Percentiles rank a stretch among this genome's conserved stretches.
These are phyloP conservation scores for Ceratocystis ficicola DNA, from an alignment of 2,329 filamentous ascomycete genomes.

Conservation along the genomic window DNA sequence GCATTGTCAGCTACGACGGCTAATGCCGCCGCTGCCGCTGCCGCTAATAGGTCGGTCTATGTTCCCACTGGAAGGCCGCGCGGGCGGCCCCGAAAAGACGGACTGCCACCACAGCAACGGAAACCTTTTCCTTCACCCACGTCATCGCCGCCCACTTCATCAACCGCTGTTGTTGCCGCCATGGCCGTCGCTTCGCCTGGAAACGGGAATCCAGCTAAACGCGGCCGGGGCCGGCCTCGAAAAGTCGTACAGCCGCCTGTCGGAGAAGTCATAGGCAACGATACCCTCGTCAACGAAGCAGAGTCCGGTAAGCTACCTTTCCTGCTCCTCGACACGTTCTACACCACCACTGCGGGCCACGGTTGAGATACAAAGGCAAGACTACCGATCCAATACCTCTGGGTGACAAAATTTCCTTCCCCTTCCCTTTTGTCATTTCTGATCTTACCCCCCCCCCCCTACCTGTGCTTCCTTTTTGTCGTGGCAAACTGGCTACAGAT, in stretches of 20 bases:
- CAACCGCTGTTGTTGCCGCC: slow-evolving; percentile 6
- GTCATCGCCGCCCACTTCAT: not conserved
- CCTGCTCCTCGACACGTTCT: slow-evolving; percentile 8
- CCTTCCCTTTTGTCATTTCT: not conserved
- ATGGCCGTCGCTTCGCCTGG: slow-evolving; percentile 11
- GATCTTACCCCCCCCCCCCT: not conserved
- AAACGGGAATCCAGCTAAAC: slow-evolving; percentile 21
- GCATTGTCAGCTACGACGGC: too few relatives aligned
- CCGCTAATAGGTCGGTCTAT: slow-evolving; percentile 28
- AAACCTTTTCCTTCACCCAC: not conserved
- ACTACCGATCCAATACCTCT: not conserved
- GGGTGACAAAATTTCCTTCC: not conserved
- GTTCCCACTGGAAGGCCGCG: slow-evolving; percentile 36
- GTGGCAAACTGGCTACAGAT: not conserved
- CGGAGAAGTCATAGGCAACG: slow-evolving; percentile 22
- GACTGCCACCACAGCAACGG: slow-evolving; percentile 18
- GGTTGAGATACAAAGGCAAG: slow-evolving; percentile 8
- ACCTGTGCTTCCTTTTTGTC: not conserved
- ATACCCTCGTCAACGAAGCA: slow-evolving; percentile 7
- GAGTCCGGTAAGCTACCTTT: slow-evolving; percentile 10
- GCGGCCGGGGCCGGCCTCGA: slow-evolving; percentile 23
- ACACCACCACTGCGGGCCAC: not conserved
- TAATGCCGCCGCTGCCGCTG: slow-evolving; percentile 15
- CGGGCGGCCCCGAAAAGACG: slow-evolving; percentile 37
- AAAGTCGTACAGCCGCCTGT: slow-evolving; percentile 24